Percentiles rank a stretch among this genome's conserved stretches.
phyloP scores from a whole-genome alignment of 345 rosid species.

The Rhodamnia argentea region DNA sequence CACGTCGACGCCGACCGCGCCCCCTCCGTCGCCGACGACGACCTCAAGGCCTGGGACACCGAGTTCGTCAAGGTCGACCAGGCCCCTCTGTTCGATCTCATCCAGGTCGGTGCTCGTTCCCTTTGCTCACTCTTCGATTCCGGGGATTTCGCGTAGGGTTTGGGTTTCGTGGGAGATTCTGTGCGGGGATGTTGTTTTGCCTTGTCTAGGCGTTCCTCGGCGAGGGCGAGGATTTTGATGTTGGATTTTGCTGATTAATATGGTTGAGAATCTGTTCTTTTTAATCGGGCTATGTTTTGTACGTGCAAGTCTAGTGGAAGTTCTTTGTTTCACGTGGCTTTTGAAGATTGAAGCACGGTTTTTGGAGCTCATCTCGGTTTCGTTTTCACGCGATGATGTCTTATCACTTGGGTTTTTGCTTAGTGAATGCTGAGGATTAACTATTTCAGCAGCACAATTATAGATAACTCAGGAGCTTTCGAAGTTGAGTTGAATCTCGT shows the following conservation, averaged over 20 bases:
- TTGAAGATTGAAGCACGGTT: neutral
- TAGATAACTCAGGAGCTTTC: neutral
- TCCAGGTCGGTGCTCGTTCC: conserved; percentile 26
- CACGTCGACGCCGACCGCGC: conserved; percentile 46
- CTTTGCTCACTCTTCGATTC: neutral
- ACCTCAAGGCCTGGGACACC: conserved; percentile 42
- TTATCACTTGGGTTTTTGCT: neutral
- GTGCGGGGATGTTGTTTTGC: neutral
- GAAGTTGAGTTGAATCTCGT: neutral
- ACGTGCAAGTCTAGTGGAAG: neutral
- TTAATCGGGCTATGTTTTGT: neutral
- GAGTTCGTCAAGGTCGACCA: conserved; percentile 60
- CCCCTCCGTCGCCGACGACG: conserved; percentile 10
- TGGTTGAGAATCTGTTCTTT: neutral
- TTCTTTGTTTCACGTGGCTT: neutral
- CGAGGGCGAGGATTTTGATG: neutral
- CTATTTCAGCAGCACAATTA: neutral
- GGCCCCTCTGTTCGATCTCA: conserved; percentile 51
- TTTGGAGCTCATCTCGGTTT: neutral
- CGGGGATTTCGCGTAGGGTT: neutral
- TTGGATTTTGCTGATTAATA: neutral
- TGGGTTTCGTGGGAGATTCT: neutral
- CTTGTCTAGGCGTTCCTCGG: neutral
- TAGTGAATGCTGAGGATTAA: too few species aligned
- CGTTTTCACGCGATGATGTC: neutral